These are phyloP conservation scores for Claviceps fusiformis DNA, from an alignment of 2,329 filamentous ascomycete species.

Conservation along the genomic window DNA sequence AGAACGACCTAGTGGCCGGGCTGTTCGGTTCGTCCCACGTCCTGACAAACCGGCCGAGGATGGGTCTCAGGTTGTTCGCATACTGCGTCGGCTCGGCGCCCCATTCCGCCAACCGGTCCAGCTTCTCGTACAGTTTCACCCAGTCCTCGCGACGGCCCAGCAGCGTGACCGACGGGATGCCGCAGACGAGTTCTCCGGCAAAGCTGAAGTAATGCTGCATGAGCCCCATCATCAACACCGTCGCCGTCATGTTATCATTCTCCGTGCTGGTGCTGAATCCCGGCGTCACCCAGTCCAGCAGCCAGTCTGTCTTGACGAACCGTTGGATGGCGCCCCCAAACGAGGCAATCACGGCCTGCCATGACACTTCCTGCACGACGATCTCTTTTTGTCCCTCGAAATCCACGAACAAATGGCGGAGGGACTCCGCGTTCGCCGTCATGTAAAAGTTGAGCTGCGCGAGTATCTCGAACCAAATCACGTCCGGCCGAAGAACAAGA, in stretches of 20 bases:
- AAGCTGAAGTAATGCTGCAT: conserved; percentile 27
- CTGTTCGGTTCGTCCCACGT: conserved; percentile 27
- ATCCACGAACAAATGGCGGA: conserved; percentile 31
- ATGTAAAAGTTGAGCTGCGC: conserved; percentile 38
- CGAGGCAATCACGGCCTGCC: conserved; percentile 13
- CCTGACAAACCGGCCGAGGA: conserved; percentile 29
- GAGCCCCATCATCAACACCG: conserved; percentile 31
- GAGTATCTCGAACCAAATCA: conserved; percentile 42
- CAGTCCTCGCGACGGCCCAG: conserved; percentile 26
- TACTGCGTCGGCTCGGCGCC: conserved; percentile 29
- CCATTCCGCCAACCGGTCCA: conserved; percentile 29
- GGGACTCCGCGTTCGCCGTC: conserved; percentile 30
- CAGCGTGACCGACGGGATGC: conserved; percentile 28
- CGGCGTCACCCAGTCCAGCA: conserved; percentile 28
- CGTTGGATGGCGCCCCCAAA: conserved; percentile 28
- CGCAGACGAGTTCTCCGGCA: conserved; percentile 24
- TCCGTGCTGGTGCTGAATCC: conserved; percentile 28
- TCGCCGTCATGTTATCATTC: conserved; percentile 25
- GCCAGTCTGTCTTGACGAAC: conserved; percentile 25
- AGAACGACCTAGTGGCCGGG: conserved; percentile 24
- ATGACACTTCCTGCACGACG: conserved; percentile 12
- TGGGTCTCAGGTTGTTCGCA: conserved; percentile 25
- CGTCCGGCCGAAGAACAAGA: conserved; percentile 36
- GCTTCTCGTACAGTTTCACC: conserved; percentile 23
- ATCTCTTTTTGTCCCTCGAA: conserved; percentile 30